Base-by-base conservation (phyloP, 208 protist genomes). In the Leishmania mexicana region DNA sequence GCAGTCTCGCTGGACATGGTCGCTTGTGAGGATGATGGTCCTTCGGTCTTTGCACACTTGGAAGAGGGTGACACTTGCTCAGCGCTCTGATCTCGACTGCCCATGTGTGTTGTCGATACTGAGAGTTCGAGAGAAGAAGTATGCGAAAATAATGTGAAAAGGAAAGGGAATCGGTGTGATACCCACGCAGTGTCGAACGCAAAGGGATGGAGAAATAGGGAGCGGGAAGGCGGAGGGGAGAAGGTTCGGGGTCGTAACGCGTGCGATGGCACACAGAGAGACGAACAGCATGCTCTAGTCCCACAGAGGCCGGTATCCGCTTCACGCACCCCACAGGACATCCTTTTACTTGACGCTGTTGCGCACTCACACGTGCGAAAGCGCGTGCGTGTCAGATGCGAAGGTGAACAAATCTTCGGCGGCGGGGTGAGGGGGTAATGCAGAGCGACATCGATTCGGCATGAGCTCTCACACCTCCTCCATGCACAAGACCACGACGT, bases 1-100 rank as follows among this genome's bases (percentile, higher is more conserved):
- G 62, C 58, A 5, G 54, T 28, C 5, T 87, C 79, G 40, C 38
- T 75, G 38, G 83, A 77, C 83, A 86, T 86, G 11, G 17, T 31
- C 31, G 64, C 8, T 35, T 31, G 57, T 28, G 54, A 64, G 38
- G 54, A 40, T 10, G 72, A 76, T 62, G n/a, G 51, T 51, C 35
- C 31, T 49, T 77, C n/a, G 19, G 40, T 67, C 54, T 42, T 49
- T 15, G 42, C 74, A 65, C 74, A 0, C 21, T 62, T 64, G 24
- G 54, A n/a, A n/a, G 49, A 45, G 28, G 74, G 31, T 57, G 35
- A 42, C 47, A n/a, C 35, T 65, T 77, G n/a, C 35, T 62, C 35
- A 5, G 21, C 38, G 74, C 74, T 77, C 38, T 38, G 28, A 60
- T 77, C 74, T 45, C 53, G 54, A 49, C 31, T n/a, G 38, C 53